phyloP scores from a whole-genome alignment of 139 green algal genomes.

The Diplosphaera chodatii region DNA sequence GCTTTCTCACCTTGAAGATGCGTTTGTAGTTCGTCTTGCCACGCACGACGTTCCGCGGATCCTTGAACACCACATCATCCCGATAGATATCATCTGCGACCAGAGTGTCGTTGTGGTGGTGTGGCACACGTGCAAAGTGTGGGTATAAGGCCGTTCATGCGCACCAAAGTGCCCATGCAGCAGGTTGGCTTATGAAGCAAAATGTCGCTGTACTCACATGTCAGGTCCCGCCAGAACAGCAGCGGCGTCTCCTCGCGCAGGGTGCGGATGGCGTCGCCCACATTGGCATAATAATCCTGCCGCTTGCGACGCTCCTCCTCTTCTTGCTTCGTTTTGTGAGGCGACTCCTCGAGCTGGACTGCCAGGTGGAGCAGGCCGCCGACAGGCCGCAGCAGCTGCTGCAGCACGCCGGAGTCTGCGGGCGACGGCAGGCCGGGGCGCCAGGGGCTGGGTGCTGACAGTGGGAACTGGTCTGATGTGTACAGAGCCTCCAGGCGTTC shows the following conservation, averaged over 20 bases:
- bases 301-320: slow-evolving; percentile 8
- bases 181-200: no score
- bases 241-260: slow-evolving; percentile 81
- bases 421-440: not conserved
- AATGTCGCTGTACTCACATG: slow-evolving; percentile 76
- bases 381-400: not conserved
- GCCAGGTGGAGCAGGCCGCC: not conserved
- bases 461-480: not conserved
- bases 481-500: not conserved
- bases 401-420: not conserved
- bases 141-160: no score
- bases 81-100: slow-evolving; percentile 76
- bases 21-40: slow-evolving; percentile 85
- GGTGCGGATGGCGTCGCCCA: slow-evolving; percentile 85
- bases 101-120: no score
- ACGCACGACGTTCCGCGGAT: slow-evolving; percentile 72
- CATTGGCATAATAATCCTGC: slow-evolving; percentile 90
- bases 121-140: no score
- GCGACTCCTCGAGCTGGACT: not conserved
- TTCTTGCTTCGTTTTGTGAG: not conserved
- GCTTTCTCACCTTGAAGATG: slow-evolving; percentile 84
- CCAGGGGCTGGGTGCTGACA: not conserved
- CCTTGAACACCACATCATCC: slow-evolving; percentile 87
- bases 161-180: no score
- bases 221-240: slow-evolving; percentile 81